Conservation (phyloP, 2,329 filamentous ascomycete genomes). For the Ceratocystis huliohia region DNA sequence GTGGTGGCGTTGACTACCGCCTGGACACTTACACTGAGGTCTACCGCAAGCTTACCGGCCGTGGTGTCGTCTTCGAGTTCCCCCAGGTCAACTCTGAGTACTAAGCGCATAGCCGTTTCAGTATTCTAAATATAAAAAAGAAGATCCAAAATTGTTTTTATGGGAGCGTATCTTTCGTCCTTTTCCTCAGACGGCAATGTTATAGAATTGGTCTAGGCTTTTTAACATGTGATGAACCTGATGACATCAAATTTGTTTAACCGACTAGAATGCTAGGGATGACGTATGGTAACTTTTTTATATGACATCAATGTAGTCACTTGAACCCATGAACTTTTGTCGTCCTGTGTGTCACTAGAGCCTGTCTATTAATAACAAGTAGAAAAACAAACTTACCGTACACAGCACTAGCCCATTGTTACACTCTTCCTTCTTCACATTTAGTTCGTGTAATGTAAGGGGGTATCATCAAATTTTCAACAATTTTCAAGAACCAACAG, state of each 20-base stretch:
- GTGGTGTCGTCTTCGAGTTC: constrained; percentile 97
- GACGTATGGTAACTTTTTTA: constrained; percentile 21
- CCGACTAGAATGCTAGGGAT: constrained; percentile 13
- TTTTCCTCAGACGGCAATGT: constrained; percentile 8
- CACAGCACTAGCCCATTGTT: no score
- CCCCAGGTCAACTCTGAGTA: constrained; percentile 73
- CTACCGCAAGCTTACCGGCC: constrained; percentile 95
- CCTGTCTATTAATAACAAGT: no score
- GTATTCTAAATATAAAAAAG: constrained; percentile 17
- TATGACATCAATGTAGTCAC: constrained; percentile 19
- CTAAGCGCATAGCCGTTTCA: constrained; percentile 41
- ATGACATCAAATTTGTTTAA: constrained; percentile 8
- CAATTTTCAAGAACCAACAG: neutral
- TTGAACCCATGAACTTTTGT: constrained; percentile 13
- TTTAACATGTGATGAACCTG: constrained; percentile 10
- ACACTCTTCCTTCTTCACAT: constrained; percentile 6
- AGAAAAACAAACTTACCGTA: no score
- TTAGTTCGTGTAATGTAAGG: neutral
- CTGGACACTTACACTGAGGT: constrained; percentile 99
- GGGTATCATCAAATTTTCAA: constrained; percentile 13
- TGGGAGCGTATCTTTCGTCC: constrained; percentile 12
- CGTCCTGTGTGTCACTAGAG: no score
- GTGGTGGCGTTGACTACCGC: constrained; percentile 96
- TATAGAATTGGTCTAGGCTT: constrained; percentile 14
- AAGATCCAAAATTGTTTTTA: constrained; percentile 16